Base-by-base conservation (phyloP, 129 eudicot species). In the Artemisia argyi region DNA sequence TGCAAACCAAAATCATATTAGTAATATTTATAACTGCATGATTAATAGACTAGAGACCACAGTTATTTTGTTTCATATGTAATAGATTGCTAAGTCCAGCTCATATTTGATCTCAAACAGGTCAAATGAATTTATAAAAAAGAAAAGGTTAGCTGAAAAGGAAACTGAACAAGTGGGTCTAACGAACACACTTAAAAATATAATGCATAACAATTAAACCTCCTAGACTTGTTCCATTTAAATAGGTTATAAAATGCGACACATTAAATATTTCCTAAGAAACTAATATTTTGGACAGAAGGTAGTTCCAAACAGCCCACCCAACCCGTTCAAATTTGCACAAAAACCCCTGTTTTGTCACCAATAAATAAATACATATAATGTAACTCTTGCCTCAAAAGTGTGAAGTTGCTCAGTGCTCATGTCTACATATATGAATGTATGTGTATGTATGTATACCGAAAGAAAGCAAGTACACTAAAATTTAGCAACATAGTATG, bases 1-100 rank as follows among this genome's bases (percentile, higher is more conserved):
- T 92, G 88, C 69, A 44, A 54, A 63, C 61, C 50, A 17, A 32
- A 46, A 69, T n/a, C 35, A 5, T 44, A 65, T 44, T 19, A 65
- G 46, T 7, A 56, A 50, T 69, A 73, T 48, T 60, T 24, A 20
- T 26, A 8, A 39, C 30, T 65, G 52, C 69, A 44, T 6, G 16
- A 7, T 39, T 12, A 16, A 7, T 32, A 14, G 49, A 20, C 16
- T 26, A 61, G n/a, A 14, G 3, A 3, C 48, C 5, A 14, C 19
- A 62, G 13, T 11, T 47, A 17, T 32, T 32, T 32, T 5, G 42
- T 39, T 39, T 39, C 14, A 8, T 9, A 28, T 61, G 47, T 61
- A 12, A 14, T 5, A 61, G 19, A 28, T 28, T 60, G 65, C 44
- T 60, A 60, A 32, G 42, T 5, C 42, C 7, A 35, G 44, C 44